Percentiles rank a stretch among this genome's conserved stretches.
These are phyloP conservation scores for Pestalotiopsis sp. DNA, from an alignment of 2,329 filamentous ascomycete species.

Conservation along the genomic window DNA sequence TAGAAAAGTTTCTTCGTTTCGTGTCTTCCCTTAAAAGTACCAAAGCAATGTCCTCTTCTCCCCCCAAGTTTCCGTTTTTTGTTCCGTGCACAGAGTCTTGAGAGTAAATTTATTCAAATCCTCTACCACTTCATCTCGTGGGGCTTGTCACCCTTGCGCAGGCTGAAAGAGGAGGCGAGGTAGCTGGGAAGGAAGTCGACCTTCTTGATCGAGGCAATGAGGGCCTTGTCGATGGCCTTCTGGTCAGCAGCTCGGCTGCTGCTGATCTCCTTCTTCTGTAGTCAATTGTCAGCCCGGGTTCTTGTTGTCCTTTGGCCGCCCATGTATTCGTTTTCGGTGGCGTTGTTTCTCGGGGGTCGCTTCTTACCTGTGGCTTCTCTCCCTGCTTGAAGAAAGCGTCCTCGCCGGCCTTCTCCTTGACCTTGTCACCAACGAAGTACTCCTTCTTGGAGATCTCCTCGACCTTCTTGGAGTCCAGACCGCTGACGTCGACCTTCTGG, in stretches of 20 bases:
- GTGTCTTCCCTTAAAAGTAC: slow-evolving; percentile 29
- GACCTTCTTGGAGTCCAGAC: slow-evolving; percentile 90
- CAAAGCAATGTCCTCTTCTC: slow-evolving; percentile 14
- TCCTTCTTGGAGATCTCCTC: slow-evolving; percentile 74
- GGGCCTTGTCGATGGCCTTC: slow-evolving; percentile 97
- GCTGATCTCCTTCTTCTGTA: slow-evolving; percentile 94
- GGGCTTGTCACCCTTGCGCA: slow-evolving; percentile 99
- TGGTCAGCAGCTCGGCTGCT: slow-evolving; percentile 94
- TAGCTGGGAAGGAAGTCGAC: slow-evolving; percentile 92
- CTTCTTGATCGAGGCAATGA: slow-evolving; percentile 97
- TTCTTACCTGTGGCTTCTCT: slow-evolving; percentile 91
- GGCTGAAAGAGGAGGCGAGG: slow-evolving; percentile 94
- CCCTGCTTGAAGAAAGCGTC: slow-evolving; percentile 99
- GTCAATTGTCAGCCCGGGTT: slow-evolving; percentile 37
- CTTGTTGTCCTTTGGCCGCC: background rate
- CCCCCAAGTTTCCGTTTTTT: slow-evolving; percentile 4
- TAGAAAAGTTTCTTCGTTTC: slow-evolving; percentile 25
- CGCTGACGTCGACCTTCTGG: slow-evolving; percentile 80
- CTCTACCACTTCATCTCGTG: slow-evolving; percentile 99
- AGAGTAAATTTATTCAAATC: background rate
- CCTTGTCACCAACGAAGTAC: slow-evolving; percentile 98
- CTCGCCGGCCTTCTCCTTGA: slow-evolving; percentile 93
- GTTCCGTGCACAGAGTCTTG: slow-evolving; percentile 7
- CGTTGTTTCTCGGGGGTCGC: background rate
- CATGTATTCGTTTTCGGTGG: too few species aligned